phyloP scores from a whole-genome alignment of 208 protist species.

The Trypanosoma mega region DNA sequence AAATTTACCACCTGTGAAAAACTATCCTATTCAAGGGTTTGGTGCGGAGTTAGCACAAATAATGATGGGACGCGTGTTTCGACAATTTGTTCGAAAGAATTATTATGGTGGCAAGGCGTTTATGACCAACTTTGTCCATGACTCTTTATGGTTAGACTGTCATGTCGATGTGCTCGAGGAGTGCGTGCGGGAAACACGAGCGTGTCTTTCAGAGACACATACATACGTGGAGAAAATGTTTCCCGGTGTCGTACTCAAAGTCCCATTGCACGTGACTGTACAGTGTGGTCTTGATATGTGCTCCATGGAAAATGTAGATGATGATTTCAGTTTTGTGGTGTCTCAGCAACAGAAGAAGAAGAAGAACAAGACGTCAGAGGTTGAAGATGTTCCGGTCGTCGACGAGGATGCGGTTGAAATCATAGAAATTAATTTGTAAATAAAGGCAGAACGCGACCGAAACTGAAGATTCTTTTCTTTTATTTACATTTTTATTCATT shows the following conservation, averaged over 20 bases:
- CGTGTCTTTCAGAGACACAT: slow-evolving; percentile 63
- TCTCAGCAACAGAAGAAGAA: slow-evolving; percentile 13
- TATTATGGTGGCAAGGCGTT: slow-evolving; percentile 70
- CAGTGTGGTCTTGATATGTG: slow-evolving; percentile 81
- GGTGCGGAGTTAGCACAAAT: slow-evolving; percentile 89
- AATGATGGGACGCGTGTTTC: slow-evolving; percentile 82
- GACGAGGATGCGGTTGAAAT: slow-evolving; percentile 19
- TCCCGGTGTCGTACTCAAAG: slow-evolving; percentile 60
- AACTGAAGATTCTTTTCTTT: too few species aligned
- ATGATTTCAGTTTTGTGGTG: slow-evolving; percentile 41
- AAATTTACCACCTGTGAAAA: slow-evolving; percentile 83
- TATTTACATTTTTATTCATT: too few species aligned
- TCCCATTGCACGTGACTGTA: slow-evolving; percentile 67
- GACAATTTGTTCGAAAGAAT: slow-evolving; percentile 58
- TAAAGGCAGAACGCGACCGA: too few species aligned
- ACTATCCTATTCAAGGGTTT: slow-evolving; percentile 90
- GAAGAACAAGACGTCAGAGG: slow-evolving; percentile 7
- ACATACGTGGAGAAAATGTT: slow-evolving; percentile 73
- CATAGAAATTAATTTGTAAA: slow-evolving; percentile 25
- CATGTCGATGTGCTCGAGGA: slow-evolving; percentile 72
- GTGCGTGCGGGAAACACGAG: slow-evolving; percentile 59
- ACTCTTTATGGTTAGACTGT: slow-evolving; percentile 90
- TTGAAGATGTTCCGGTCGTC: slow-evolving; percentile 12
- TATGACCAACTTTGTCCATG: slow-evolving; percentile 89
- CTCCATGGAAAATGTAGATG: slow-evolving; percentile 57